Percentiles rank a stretch among this genome's conserved stretches.
Conservation (phyloP, 2,329 filamentous ascomycete species). For the Sclerotinia subarctica region DNA sequence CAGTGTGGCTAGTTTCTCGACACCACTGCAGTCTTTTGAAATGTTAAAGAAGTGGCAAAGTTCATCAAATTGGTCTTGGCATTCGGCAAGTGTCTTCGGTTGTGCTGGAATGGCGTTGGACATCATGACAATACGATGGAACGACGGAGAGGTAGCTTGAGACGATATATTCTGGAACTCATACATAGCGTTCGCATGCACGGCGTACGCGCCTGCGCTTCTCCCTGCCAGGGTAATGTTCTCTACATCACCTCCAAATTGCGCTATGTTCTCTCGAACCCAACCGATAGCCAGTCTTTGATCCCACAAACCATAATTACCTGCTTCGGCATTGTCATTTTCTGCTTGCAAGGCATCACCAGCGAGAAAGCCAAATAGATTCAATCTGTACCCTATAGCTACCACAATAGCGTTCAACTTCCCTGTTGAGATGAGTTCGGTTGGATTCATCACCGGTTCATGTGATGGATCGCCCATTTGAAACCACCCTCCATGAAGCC, state of each 20-base stretch:
- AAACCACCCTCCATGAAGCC: constrained; percentile 49
- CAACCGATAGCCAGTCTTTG: constrained; percentile 57
- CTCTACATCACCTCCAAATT: constrained; percentile 55
- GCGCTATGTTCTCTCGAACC: constrained; percentile 55
- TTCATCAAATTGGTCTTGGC: constrained; percentile 45
- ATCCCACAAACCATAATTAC: constrained; percentile 54
- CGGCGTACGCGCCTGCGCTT: constrained; percentile 55
- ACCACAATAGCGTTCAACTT: constrained; percentile 20
- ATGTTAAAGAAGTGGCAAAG: constrained; percentile 41
- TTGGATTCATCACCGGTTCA: constrained; percentile 44
- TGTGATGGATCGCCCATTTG: constrained; percentile 47
- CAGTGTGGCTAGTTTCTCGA: constrained; percentile 39
- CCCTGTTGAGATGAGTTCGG: constrained; percentile 41
- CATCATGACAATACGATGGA: constrained; percentile 43
- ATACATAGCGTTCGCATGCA: constrained; percentile 27
- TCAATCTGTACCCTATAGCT: constrained; percentile 29
- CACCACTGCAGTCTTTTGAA: constrained; percentile 25
- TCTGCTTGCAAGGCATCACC: constrained; percentile 39
- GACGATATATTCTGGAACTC: constrained; percentile 29
- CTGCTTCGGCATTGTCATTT: constrained; percentile 41
- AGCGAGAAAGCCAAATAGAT: constrained; percentile 40
- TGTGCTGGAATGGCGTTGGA: constrained; percentile 48
- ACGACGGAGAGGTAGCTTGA: constrained; percentile 27
- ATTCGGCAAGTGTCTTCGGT: constrained; percentile 41
- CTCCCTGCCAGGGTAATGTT: constrained; percentile 55